These are phyloP conservation scores for Cyathus striatus DNA, from an alignment of 768 basidiomycete genomes.

Conservation along the genomic window DNA sequence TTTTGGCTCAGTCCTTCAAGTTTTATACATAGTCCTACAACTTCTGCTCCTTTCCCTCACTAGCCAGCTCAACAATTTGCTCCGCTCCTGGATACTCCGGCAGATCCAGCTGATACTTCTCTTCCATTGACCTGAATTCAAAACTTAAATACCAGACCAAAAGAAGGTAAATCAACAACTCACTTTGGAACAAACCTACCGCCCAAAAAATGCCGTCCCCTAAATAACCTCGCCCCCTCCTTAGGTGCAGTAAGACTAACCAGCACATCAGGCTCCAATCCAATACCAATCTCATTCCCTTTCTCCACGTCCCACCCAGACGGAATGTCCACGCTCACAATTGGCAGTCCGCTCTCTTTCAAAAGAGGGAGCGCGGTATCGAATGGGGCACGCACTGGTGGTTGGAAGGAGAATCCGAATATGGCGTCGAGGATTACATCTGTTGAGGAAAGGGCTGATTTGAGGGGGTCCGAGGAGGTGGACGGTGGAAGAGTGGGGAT, in stretches of 20 bases:
- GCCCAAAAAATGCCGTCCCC: conserved; percentile 86
- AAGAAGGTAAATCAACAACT: conserved; percentile 17
- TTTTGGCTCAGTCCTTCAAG: too few species aligned
- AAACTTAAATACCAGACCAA: background rate
- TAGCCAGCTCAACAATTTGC: conserved; percentile 80
- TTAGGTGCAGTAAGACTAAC: conserved; percentile 95
- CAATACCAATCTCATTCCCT: conserved; percentile 54
- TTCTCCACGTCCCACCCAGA: conserved; percentile 94
- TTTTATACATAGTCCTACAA: too few species aligned
- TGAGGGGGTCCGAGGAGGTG: conserved; percentile 38
- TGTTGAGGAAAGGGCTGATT: conserved; percentile 45
- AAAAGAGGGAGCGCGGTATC: conserved; percentile 68
- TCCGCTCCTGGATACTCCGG: conserved; percentile 74
- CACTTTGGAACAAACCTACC: conserved; percentile 91
- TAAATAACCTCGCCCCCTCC: conserved; percentile 72
- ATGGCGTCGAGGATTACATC: conserved; percentile 93
- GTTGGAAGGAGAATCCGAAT: conserved; percentile 96
- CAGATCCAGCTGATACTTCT: conserved; percentile 74
- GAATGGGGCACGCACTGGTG: conserved; percentile 87
- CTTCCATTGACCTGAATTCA: conserved; percentile 55
- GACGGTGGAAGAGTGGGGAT: conserved; percentile 66
- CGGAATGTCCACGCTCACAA: conserved; percentile 94
- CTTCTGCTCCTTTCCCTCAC: conserved; percentile 8
- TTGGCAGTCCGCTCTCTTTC: conserved; percentile 60
- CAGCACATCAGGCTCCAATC: conserved; percentile 71